A percentile compares a stretch with the other conserved stretches of the same genome.
These are phyloP conservation scores for Neurospora cerealis DNA, from an alignment of 495 filamentous ascomycete species.

Conservation along the genomic window DNA sequence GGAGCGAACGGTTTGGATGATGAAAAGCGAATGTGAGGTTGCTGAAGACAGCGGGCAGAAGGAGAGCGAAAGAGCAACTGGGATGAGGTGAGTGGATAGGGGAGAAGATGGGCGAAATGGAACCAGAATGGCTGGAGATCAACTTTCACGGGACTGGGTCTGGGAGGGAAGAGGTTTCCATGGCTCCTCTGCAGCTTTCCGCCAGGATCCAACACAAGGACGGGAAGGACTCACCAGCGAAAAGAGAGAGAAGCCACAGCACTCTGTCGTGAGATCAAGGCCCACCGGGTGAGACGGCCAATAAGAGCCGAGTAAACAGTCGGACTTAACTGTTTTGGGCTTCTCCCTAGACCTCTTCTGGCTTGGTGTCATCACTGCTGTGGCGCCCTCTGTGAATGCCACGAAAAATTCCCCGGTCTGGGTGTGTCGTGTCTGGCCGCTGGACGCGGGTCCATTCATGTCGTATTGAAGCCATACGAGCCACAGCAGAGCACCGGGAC, in stretches of 20 bases:
- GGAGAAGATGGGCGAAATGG: neutral
- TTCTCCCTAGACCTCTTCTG: neutral
- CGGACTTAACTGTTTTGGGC: neutral
- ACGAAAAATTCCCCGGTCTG: neutral
- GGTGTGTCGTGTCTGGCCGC: neutral
- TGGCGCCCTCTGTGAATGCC: neutral
- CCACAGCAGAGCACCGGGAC: neutral
- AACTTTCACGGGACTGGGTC: slow-evolving; percentile 7
- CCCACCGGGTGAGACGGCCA: neutral
- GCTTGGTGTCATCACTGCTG: neutral
- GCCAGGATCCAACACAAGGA: neutral
- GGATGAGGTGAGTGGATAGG: slow-evolving; percentile 3
- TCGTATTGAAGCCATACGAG: neutral
- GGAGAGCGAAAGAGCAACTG: neutral
- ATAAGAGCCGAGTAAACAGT: neutral
- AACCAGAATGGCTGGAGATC: neutral
- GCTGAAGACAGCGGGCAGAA: neutral
- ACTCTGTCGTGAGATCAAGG: neutral
- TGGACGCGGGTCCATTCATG: neutral
- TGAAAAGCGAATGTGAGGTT: slow-evolving; percentile 5
- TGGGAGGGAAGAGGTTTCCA: slow-evolving; percentile 9
- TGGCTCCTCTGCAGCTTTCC: neutral
- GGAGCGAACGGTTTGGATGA: neutral
- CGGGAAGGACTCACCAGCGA: neutral
- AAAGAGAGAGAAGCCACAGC: neutral